Percentiles rank a stretch among this genome's conserved stretches.
phyloP scores from a whole-genome alignment of 345 rosid genomes.

The Citrus sp. region DNA sequence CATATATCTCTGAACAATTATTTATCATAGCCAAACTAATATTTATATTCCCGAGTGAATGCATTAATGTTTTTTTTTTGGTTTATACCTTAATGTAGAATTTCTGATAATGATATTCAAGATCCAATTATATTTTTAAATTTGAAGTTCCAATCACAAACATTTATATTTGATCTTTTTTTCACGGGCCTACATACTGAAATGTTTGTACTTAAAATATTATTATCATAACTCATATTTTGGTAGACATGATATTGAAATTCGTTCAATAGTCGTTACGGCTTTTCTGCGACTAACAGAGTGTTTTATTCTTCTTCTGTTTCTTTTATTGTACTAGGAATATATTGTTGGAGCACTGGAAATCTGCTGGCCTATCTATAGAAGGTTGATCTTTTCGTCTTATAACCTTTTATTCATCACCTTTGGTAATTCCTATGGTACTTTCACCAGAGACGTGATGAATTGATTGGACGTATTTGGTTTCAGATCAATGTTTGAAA shows the following conservation, averaged over 20 bases:
- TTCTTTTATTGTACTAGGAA: conserved; percentile 23
- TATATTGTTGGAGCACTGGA: conserved; percentile 53
- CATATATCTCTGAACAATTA: neutral
- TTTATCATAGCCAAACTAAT: neutral
- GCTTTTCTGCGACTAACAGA: conserved; percentile 1
- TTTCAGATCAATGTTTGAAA: neutral
- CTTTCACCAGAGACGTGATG: neutral
- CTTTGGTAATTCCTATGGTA: neutral
- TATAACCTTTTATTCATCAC: neutral
- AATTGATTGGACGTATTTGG: neutral
- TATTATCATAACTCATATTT: neutral
- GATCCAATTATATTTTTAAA: neutral
- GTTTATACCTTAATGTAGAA: neutral
- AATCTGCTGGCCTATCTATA: conserved; percentile 34
- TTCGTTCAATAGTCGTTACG: neutral
- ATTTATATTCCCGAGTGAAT: neutral
- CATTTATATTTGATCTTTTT: neutral
- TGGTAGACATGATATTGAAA: neutral
- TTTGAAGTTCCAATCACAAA: neutral
- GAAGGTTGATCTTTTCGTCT: conserved; percentile 32
- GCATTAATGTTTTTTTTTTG: neutral
- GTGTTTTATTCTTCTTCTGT: neutral
- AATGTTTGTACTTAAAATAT: neutral
- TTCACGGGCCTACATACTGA: neutral
- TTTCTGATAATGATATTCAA: neutral